A percentile compares a stretch with the other conserved stretches of the same genome.
phyloP scores from a whole-genome alignment of 345 rosid genomes.

The Aurinia saxatilis region DNA sequence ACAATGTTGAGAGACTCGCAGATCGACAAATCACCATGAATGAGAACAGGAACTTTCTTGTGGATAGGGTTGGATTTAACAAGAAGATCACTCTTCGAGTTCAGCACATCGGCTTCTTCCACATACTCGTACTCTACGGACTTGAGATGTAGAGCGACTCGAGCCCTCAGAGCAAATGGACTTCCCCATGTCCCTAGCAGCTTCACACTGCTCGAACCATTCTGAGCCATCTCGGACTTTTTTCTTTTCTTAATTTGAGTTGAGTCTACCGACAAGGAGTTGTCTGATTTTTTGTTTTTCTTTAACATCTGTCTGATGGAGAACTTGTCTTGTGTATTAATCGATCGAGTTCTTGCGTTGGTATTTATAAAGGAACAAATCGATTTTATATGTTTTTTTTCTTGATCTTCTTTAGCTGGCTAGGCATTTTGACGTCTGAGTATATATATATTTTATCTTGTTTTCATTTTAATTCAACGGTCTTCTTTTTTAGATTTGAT shows the following conservation, averaged over 20 bases:
- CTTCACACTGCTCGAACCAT: conserved; percentile 13
- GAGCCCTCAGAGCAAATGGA: conserved; percentile 26
- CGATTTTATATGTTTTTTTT: neutral
- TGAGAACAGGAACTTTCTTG: conserved; percentile 77
- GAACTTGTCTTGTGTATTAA: neutral
- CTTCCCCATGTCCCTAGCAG: conserved; percentile 26
- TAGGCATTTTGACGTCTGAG: neutral
- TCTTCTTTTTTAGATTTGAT: neutral
- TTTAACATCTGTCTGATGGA: neutral
- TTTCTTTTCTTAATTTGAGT: conserved; percentile 4
- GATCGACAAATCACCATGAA: conserved; percentile 49
- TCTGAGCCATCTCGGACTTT: conserved; percentile 7
- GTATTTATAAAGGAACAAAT: conserved; percentile 7
- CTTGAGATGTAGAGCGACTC: conserved; percentile 26
- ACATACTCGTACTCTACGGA: conserved; percentile 23
- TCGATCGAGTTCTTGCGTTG: neutral
- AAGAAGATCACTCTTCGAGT: conserved; percentile 56
- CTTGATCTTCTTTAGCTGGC: neutral
- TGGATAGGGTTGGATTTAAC: conserved; percentile 65
- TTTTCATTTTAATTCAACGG: neutral
- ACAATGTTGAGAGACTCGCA: conserved; percentile 71
- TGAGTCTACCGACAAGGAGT: conserved; percentile 1
- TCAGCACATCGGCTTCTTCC: conserved; percentile 22
- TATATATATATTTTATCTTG: neutral
- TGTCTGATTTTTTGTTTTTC: conserved; percentile 5